Percentiles rank a stretch among this genome's conserved stretches.
Conservation (phyloP, 148 eudicot species). For the Camellia granthamiana region DNA sequence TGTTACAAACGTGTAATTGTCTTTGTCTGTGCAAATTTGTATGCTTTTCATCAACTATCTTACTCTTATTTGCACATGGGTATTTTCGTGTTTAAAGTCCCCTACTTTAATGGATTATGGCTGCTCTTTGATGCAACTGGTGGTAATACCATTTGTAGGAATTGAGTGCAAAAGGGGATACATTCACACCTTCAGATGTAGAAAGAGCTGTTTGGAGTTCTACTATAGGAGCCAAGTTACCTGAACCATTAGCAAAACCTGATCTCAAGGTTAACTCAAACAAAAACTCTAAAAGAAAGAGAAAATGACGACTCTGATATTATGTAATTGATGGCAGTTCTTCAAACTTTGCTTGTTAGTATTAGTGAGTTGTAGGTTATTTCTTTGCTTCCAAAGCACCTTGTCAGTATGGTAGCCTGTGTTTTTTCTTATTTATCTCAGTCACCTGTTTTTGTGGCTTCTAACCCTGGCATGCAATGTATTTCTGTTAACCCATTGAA, state of each 20-base stretch:
- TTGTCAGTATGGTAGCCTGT: not conserved
- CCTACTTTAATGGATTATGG: not conserved
- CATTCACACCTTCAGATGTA: conserved; percentile 78
- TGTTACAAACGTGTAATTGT: not conserved
- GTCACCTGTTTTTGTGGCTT: not conserved
- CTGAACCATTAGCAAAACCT: conserved; percentile 19
- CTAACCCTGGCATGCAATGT: not conserved
- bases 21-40: not conserved
- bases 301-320: conserved; percentile 32
- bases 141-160: conserved; percentile 40
- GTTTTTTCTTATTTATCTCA: not conserved
- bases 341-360: not conserved
- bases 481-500: not conserved
- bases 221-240: conserved; percentile 49
- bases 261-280: conserved; percentile 28
- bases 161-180: conserved; percentile 47
- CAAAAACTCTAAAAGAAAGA: conserved; percentile 44
- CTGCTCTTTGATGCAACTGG: not conserved
- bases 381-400: conserved; percentile 4
- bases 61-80: too few relatives aligned
- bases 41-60: not conserved
- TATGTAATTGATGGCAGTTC: not conserved
- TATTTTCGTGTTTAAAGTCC: not conserved
- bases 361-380: not conserved
- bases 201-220: conserved; percentile 89